A percentile compares a stretch with the other conserved stretches of the same genome.
Conservation (phyloP, 1,139 yeast genomes). For the Candida freyschussii region DNA sequence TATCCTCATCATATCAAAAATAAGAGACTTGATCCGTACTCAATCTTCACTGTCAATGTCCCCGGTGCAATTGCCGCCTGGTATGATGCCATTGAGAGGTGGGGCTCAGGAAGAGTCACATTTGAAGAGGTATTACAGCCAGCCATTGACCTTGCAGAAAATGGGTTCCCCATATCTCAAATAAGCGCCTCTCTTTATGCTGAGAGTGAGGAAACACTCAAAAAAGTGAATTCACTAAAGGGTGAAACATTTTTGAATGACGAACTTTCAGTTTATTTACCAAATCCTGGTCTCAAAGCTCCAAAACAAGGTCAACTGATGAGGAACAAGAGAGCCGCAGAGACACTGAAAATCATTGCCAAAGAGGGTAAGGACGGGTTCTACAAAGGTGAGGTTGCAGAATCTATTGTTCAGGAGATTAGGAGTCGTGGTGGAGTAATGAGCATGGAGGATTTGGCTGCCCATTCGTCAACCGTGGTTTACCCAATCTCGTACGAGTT, state of each 20-base stretch:
- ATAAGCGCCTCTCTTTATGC: conserved; percentile 55
- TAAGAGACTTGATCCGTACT: conserved; percentile 37
- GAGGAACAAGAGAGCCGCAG: conserved; percentile 49
- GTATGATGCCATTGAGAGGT: conserved; percentile 59
- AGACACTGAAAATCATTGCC: conserved; percentile 49
- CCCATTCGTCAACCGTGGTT: conserved; percentile 55
- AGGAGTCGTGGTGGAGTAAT: conserved; percentile 51
- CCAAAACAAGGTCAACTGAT: conserved; percentile 63
- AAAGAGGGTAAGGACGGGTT: conserved; percentile 58
- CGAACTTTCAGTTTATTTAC: conserved; percentile 33
- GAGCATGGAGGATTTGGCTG: conserved; percentile 47
- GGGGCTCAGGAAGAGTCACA: conserved; percentile 70
- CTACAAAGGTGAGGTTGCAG: conserved; percentile 65
- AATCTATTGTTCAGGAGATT: conserved; percentile 55
- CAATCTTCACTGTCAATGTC: conserved; percentile 61
- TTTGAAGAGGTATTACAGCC: conserved; percentile 60
- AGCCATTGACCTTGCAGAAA: conserved; percentile 64
- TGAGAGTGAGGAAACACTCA: conserved; percentile 35
- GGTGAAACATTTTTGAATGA: conserved; percentile 31
- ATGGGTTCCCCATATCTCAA: conserved; percentile 63
- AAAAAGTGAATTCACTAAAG: conserved; percentile 31
- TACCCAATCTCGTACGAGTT: conserved; percentile 54
- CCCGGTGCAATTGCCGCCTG: conserved; percentile 81
- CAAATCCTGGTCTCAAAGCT: conserved; percentile 34
- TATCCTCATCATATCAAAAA: conserved; percentile 28